Percentiles rank a stretch among this genome's conserved stretches.
Evolutionary conservation across 116 monocot species (phyloP).

Genomic region (Thalassia testudinum): DNA sequence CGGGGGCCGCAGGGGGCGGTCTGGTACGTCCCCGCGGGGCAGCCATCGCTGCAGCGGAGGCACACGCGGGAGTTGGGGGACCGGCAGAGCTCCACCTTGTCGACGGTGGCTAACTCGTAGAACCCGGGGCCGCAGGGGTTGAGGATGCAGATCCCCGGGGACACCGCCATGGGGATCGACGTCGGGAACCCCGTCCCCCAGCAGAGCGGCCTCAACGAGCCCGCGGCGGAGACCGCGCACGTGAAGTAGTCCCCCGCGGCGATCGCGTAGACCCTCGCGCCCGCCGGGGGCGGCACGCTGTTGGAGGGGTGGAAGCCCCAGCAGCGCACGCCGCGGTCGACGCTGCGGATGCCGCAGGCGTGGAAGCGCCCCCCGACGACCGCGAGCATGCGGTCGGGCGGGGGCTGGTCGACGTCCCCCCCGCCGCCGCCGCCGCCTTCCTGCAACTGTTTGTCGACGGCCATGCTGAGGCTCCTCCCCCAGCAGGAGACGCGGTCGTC

Average conservation of each 20-base stretch:
- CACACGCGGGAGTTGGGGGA: constrained; percentile 55
- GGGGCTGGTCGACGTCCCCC: constrained; percentile 45
- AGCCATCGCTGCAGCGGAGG: constrained; percentile 62
- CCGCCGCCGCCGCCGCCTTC: constrained; percentile 7
- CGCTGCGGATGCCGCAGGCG: constrained; percentile 66
- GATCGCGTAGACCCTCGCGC: constrained; percentile 36
- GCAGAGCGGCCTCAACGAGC: constrained; percentile 44
- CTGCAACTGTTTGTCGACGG: constrained; percentile 4
- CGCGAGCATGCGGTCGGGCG: constrained; percentile 49
- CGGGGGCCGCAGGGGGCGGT: constrained; percentile 31
- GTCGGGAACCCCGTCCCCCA: constrained; percentile 84
- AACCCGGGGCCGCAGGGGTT: constrained; percentile 54
- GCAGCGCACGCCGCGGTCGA: constrained; percentile 47
- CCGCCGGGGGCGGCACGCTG: constrained; percentile 44
- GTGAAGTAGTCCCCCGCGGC: constrained; percentile 94
- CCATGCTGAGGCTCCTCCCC: constrained; percentile 54
- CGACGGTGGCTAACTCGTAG: constrained; percentile 40
- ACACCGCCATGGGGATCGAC: constrained; percentile 79
- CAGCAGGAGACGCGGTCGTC: constrained; percentile 62
- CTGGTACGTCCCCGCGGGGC: constrained; percentile 38
- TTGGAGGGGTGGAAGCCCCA: constrained; percentile 76
- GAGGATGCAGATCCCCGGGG: constrained; percentile 65
- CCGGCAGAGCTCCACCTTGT: constrained; percentile 32
- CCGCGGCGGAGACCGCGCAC: constrained; percentile 53
- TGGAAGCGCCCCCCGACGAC: constrained; percentile 87